phyloP scores from a whole-genome alignment of 2,329 filamentous ascomycete genomes.

The Claviceps digitariae region DNA sequence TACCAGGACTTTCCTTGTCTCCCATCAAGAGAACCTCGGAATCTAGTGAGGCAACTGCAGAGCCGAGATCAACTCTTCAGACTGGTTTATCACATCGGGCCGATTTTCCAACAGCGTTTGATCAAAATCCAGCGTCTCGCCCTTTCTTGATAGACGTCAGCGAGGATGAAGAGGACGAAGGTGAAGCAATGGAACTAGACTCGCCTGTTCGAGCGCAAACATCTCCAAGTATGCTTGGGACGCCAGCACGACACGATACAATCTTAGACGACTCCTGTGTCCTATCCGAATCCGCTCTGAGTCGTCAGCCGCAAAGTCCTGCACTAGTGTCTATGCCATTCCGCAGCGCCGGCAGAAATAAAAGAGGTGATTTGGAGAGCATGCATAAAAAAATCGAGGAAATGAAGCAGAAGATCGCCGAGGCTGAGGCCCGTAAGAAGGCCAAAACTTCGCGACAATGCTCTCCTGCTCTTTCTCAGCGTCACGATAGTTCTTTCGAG shows the following conservation, averaged over 20 bases:
- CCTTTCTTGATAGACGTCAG: constrained; percentile 75
- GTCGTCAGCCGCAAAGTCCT: constrained; percentile 28
- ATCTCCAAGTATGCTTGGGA: constrained; percentile 17
- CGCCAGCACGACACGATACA: constrained; percentile 20
- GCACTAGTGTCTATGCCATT: constrained; percentile 25
- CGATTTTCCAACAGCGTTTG: constrained; percentile 25
- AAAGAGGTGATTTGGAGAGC: constrained; percentile 28
- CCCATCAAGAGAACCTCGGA: constrained; percentile 12
- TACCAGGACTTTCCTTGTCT: constrained; percentile 23
- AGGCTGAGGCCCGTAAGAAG: constrained; percentile 42
- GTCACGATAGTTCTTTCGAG: constrained; percentile 13
- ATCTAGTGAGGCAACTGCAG: constrained; percentile 9
- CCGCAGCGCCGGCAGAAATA: constrained; percentile 18
- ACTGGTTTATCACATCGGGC: constrained; percentile 43
- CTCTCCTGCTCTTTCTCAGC: constrained; percentile 18
- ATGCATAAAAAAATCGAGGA: constrained; percentile 47
- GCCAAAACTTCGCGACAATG: constrained; percentile 21
- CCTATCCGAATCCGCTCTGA: constrained; percentile 24
- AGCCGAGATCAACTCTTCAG: constrained; percentile 50
- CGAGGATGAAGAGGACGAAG: constrained; percentile 52
- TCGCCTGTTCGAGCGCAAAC: constrained; percentile 32
- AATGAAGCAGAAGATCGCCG: constrained; percentile 44
- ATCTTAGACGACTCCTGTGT: constrained; percentile 32
- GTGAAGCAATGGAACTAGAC: constrained; percentile 49
- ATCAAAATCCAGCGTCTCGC: constrained; percentile 42